These are phyloP conservation scores for Coix lacrymajobi DNA, from an alignment of 176 grass and related monocot species.

Conservation along the genomic window DNA sequence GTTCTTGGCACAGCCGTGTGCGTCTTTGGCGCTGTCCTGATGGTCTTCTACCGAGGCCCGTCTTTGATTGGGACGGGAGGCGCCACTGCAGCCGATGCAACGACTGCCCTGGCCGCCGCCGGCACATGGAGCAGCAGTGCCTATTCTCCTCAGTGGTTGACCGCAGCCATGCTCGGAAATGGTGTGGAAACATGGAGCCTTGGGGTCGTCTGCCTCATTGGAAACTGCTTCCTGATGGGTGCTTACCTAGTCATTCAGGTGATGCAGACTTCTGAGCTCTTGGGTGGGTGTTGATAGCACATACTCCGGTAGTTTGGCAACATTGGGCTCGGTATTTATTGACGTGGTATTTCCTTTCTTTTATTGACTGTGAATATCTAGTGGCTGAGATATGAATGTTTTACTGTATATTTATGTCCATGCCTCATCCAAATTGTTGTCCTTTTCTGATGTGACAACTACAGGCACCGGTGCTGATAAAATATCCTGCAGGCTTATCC, in stretches of 20 bases:
- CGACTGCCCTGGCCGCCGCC: not conserved
- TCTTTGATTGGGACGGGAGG: constrained; percentile 52
- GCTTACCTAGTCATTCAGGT: constrained; percentile 94
- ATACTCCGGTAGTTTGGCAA: not conserved
- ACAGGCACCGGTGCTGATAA: constrained; percentile 77
- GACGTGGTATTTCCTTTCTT: not conserved
- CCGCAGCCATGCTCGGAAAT: constrained; percentile 13
- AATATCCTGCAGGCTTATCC: constrained; percentile 84
- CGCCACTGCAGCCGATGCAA: not conserved
- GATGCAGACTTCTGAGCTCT: not conserved
- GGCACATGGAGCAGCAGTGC: constrained; percentile 25
- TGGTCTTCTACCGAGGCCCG: constrained; percentile 78
- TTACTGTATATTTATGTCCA: not conserved
- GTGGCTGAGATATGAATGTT: not conserved
- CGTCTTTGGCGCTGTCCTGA: constrained; percentile 64
- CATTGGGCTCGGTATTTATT: not conserved
- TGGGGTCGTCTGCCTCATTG: constrained; percentile 76
- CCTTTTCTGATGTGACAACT: constrained; percentile 5
- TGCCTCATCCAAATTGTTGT: not conserved
- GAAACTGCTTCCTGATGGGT: constrained; percentile 84
- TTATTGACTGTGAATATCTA: not conserved
- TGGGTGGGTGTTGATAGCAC: not conserved
- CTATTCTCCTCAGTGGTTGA: constrained; percentile 28
- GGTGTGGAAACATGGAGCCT: constrained; percentile 56
- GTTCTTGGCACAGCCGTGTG: constrained; percentile 64